Conservation (phyloP, 2,329 filamentous ascomycete genomes). For the Ceratocystis albifundus region DNA sequence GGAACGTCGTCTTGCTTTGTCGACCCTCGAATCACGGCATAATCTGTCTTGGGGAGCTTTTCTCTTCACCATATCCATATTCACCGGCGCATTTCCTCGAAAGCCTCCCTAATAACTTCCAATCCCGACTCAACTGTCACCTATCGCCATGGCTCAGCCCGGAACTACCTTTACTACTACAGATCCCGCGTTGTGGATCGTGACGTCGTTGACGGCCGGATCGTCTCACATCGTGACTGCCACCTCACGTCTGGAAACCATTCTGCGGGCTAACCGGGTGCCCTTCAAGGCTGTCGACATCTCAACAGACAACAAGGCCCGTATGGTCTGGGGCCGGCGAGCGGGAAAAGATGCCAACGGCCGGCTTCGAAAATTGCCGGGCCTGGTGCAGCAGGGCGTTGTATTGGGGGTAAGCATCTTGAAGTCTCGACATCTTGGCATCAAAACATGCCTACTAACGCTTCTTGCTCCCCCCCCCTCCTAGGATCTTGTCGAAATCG, state of each 20-base stretch:
- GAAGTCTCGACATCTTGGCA: neutral
- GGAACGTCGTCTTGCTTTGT: neutral
- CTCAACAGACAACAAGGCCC: conserved; percentile 77
- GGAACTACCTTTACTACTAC: conserved; percentile 40
- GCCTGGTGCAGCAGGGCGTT: conserved; percentile 73
- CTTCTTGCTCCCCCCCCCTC: no score
- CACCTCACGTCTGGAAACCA: conserved; percentile 89
- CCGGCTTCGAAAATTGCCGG: conserved; percentile 66
- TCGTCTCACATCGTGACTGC: conserved; percentile 94
- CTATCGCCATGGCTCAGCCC: conserved; percentile 25
- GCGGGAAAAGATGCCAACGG: conserved; percentile 58
- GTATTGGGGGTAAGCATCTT: conserved; percentile 66
- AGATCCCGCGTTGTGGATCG: conserved; percentile 76
- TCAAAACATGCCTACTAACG: neutral
- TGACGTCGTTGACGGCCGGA: conserved; percentile 89
- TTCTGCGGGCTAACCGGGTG: conserved; percentile 86
- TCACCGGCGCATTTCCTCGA: neutral
- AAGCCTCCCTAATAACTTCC: neutral
- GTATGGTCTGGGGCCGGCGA: conserved; percentile 77
- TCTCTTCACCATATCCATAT: neutral
- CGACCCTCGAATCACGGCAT: neutral
- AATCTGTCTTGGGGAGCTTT: neutral
- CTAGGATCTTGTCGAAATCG: conserved; percentile 83
- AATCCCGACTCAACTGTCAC: conserved; percentile 20
- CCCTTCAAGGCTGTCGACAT: conserved; percentile 88